Evolutionary conservation across 192 early-diverging fungal species (phyloP).

Genomic region (Coemansia sp.): DNA sequence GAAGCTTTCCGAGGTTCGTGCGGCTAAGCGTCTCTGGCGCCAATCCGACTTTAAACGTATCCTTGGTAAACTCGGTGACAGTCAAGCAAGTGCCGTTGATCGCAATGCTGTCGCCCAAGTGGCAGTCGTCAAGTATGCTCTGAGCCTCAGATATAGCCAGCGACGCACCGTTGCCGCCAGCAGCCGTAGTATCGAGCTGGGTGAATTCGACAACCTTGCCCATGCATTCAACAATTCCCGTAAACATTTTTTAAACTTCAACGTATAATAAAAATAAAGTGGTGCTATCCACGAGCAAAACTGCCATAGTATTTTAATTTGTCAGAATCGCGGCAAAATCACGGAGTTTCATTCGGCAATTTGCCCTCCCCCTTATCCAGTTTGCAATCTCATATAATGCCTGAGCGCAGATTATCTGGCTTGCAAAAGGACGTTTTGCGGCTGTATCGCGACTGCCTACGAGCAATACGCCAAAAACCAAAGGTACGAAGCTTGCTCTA

Average conservation of each 20-base stretch:
- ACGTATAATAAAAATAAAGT: background rate
- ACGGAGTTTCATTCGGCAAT: slow-evolving; percentile 4
- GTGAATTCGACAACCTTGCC: slow-evolving; percentile 70
- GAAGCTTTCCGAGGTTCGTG: slow-evolving; percentile 80
- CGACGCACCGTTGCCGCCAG: slow-evolving; percentile 86
- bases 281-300: no score
- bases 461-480: slow-evolving; percentile 63
- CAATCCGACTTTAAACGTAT: slow-evolving; percentile 85
- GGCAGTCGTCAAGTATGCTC: slow-evolving; percentile 75
- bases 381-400: slow-evolving; percentile 9
- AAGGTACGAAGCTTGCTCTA: slow-evolving; percentile 36
- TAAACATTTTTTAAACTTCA: slow-evolving; percentile 71
- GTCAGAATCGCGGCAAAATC: slow-evolving; percentile 1
- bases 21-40: slow-evolving; percentile 91
- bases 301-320: slow-evolving; percentile 1
- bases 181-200: slow-evolving; percentile 66
- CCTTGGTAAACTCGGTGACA: slow-evolving; percentile 84
- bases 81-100: slow-evolving; percentile 96
- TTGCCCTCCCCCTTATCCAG: slow-evolving; percentile 2
- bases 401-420: slow-evolving; percentile 56
- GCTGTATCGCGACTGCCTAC: slow-evolving; percentile 69
- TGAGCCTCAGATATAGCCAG: slow-evolving; percentile 72
- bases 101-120: slow-evolving; percentile 92
- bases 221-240: slow-evolving; percentile 93
- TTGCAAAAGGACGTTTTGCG: slow-evolving; percentile 64